Evolutionary conservation across 495 filamentous ascomycete species (phyloP).

Genomic region (Lindgomyces ingoldianus): DNA sequence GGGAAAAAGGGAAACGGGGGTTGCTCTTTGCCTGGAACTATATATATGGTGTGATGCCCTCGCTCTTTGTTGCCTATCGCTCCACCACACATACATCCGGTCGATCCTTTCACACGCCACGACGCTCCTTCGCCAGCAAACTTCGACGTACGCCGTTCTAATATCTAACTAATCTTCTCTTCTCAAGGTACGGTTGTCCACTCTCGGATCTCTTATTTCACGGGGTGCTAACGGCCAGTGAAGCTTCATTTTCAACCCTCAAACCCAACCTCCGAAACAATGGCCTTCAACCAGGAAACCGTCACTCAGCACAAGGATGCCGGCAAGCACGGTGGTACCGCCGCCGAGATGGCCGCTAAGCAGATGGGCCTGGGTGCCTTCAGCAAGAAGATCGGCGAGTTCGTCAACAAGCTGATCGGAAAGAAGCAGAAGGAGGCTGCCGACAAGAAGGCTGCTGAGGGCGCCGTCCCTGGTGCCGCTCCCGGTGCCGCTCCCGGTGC

Average conservation of each 20-base stretch:
- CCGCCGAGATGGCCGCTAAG: slow-evolving; percentile 16
- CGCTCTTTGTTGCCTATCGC: neutral
- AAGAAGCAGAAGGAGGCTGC: slow-evolving; percentile 23
- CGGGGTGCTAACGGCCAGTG: neutral
- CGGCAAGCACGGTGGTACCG: slow-evolving; percentile 19
- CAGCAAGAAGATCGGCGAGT: slow-evolving; percentile 26
- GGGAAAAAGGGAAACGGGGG: neutral
- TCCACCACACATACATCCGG: neutral
- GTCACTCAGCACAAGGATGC: slow-evolving; percentile 21
- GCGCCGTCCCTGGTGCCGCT: neutral
- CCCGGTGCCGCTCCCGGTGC: neutral
- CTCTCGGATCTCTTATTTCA: neutral
- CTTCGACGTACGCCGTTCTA: slow-evolving; percentile 9
- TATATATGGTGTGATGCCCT: neutral
- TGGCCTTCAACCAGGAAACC: slow-evolving; percentile 13
- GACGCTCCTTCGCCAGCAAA: neutral
- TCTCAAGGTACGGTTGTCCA: neutral
- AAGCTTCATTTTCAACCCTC: neutral
- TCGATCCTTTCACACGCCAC: neutral
- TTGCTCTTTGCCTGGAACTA: slow-evolving; percentile 1
- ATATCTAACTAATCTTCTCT: slow-evolving; percentile 1
- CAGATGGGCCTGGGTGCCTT: slow-evolving; percentile 1
- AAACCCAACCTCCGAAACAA: slow-evolving; percentile 1
- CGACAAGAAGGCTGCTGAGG: slow-evolving; percentile 1
- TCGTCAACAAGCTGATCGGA: slow-evolving; percentile 23